A percentile compares a stretch with the other conserved stretches of the same genome.
phyloP scores from a whole-genome alignment of 1,284 basidiomycete species.

The Stereum hirsutum region DNA sequence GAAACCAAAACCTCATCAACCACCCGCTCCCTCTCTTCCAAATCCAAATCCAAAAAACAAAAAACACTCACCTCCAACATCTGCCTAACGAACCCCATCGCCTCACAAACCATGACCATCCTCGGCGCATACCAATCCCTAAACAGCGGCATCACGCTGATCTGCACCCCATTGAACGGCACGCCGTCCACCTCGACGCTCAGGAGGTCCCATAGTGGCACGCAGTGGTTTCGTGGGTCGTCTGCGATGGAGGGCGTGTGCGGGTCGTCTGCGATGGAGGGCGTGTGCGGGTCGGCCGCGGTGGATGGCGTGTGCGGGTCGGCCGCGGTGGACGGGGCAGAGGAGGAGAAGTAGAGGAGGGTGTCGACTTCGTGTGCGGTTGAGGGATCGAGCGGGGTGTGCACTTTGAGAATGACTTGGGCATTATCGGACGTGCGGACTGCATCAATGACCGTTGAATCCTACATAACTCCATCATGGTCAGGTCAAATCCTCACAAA shows the following conservation, averaged over 20 bases:
- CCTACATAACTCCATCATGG: not conserved
- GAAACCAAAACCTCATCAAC: no score
- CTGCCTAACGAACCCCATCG: constrained; percentile 1
- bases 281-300: constrained; percentile 1
- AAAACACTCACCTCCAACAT: constrained; percentile 1
- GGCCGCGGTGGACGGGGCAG: not conserved
- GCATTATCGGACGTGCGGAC: not conserved
- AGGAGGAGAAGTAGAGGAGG: not conserved
- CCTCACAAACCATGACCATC: constrained; percentile 1
- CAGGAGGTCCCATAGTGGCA: constrained; percentile 1
- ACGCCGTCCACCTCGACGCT: not conserved
- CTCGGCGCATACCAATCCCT: constrained; percentile 1
- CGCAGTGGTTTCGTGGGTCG: constrained; percentile 2
- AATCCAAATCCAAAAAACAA: no score
- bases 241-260: no score
- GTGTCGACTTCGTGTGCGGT: not conserved
- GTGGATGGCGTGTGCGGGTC: not conserved
- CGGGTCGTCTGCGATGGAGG: no score
- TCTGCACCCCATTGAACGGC: not conserved
- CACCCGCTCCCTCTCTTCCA: no score
- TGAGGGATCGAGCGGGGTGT: not conserved
- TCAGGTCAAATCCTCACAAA: no score
- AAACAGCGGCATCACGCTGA: constrained; percentile 2
- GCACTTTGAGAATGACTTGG: constrained; percentile 1
- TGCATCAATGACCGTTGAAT: constrained; percentile 1